Evolutionary conservation across 345 rosid genomes (phyloP).

Genomic region (Camelina hispida): DNA sequence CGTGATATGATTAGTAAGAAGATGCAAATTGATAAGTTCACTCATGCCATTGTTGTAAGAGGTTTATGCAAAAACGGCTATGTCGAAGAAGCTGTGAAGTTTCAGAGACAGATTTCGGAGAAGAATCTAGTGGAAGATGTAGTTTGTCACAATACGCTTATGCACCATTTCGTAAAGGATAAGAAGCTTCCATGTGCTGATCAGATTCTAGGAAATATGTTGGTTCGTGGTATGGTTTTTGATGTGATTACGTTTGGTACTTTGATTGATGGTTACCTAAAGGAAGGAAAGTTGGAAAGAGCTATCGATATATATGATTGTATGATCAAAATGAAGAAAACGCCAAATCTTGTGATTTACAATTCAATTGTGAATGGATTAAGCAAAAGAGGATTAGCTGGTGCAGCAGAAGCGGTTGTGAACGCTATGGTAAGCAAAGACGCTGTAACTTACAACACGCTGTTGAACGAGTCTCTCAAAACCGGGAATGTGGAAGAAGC

Average conservation of each 20-base stretch:
- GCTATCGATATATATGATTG: constrained; percentile 54
- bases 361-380: constrained; percentile 65
- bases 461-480: constrained; percentile 52
- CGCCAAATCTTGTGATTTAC: constrained; percentile 56
- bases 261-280: constrained; percentile 64
- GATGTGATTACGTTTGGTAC: constrained; percentile 61
- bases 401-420: constrained; percentile 35
- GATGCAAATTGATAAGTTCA: constrained; percentile 51
- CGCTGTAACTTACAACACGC: constrained; percentile 56
- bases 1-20: constrained; percentile 56
- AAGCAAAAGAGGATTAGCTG: constrained; percentile 51
- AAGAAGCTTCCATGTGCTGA: constrained; percentile 52
- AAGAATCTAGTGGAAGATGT: constrained; percentile 56
- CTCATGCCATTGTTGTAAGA: constrained; percentile 55
- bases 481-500: constrained; percentile 53
- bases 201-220: constrained; percentile 59
- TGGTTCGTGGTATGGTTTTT: constrained; percentile 59
- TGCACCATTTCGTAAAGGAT: constrained; percentile 53
- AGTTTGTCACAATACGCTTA: constrained; percentile 59
- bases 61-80: constrained; percentile 58
- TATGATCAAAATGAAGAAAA: constrained; percentile 48
- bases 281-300: constrained; percentile 59
- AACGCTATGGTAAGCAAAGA: constrained; percentile 44
- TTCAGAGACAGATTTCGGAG: constrained; percentile 52
- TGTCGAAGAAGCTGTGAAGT: constrained; percentile 53